Percentiles rank a stretch among this genome's conserved stretches.
Evolutionary conservation across 73 alveolate species (phyloP).

Genomic region (Tetrahymena thermophila): DNA sequence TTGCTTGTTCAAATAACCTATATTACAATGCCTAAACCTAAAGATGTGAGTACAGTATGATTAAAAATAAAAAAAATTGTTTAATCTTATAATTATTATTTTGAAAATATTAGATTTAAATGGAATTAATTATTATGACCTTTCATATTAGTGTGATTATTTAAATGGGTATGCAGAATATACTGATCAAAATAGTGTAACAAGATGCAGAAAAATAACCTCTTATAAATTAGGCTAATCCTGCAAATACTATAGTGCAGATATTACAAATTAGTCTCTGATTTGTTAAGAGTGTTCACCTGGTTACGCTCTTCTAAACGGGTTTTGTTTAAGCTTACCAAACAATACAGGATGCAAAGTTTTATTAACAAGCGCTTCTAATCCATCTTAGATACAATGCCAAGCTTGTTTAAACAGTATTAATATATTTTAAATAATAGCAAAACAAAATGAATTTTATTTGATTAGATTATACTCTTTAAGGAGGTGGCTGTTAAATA

Average conservation of each 20-base stretch:
- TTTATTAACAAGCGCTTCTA: neutral
- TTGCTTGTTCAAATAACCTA: neutral
- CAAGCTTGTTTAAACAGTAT: neutral
- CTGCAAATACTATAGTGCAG: neutral
- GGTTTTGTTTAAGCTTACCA: neutral
- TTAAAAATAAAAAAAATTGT: too few relatives aligned
- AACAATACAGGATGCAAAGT: neutral
- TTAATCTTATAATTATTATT: too few relatives aligned
- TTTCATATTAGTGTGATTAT: neutral
- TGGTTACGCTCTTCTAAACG: neutral
- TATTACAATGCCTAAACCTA: neutral
- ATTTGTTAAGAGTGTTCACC: neutral
- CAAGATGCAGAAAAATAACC: neutral
- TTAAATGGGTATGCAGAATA: neutral
- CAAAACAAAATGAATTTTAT: too few relatives aligned
- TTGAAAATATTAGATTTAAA: neutral
- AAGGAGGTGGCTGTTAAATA: neutral
- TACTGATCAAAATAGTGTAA: neutral
- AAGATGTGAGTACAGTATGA: neutral
- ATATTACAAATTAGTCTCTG: neutral
- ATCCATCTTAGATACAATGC: neutral
- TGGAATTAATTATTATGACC: neutral
- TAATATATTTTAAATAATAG: too few relatives aligned
- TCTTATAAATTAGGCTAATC: neutral
- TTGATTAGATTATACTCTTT: neutral